Evolutionary conservation across 306 rosid species (phyloP).

Genomic region (Quercus parvula): DNA sequence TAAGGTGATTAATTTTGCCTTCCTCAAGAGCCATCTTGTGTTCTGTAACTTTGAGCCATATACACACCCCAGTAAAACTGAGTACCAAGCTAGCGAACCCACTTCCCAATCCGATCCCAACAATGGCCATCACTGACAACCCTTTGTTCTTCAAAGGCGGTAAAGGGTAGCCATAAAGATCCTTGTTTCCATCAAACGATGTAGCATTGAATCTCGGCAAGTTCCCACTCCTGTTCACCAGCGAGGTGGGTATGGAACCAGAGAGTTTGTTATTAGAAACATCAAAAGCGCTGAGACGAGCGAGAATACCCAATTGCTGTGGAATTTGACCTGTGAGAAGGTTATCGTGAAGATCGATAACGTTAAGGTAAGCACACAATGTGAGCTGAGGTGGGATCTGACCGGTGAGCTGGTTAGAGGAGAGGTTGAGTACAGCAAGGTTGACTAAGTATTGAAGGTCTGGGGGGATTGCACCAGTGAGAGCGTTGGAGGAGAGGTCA

Average conservation of each 20-base stretch:
- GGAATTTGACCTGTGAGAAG: conserved; percentile 75
- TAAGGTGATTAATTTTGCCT: conserved; percentile 73
- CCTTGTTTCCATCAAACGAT: conserved; percentile 77
- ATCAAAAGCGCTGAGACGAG: conserved; percentile 75
- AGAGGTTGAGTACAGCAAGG: conserved; percentile 84
- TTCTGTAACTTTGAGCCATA: conserved; percentile 86
- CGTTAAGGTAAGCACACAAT: conserved; percentile 87
- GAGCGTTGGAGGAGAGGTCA: conserved; percentile 77
- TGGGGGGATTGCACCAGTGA: conserved; percentile 75
- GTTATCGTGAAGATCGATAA: conserved; percentile 82
- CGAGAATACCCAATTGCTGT: conserved; percentile 77
- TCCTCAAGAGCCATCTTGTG: conserved; percentile 72
- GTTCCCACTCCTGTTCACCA: conserved; percentile 62
- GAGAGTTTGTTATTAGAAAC: conserved; percentile 75
- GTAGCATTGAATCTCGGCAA: conserved; percentile 69
- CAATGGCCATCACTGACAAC: conserved; percentile 79
- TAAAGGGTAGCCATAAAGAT: conserved; percentile 88
- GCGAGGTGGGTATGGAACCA: conserved; percentile 70
- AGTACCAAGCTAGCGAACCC: conserved; percentile 81
- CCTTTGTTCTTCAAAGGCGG: conserved; percentile 59
- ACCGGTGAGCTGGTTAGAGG: conserved; percentile 61
- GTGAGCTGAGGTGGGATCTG: conserved; percentile 84
- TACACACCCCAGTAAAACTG: conserved; percentile 87
- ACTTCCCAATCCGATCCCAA: conserved; percentile 93
- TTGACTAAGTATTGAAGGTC: conserved; percentile 76